Percentiles rank a stretch among this genome's conserved stretches.
Evolutionary conservation across 495 filamentous ascomycete species (phyloP).

Genomic region (Talaromyces borbonicus): DNA sequence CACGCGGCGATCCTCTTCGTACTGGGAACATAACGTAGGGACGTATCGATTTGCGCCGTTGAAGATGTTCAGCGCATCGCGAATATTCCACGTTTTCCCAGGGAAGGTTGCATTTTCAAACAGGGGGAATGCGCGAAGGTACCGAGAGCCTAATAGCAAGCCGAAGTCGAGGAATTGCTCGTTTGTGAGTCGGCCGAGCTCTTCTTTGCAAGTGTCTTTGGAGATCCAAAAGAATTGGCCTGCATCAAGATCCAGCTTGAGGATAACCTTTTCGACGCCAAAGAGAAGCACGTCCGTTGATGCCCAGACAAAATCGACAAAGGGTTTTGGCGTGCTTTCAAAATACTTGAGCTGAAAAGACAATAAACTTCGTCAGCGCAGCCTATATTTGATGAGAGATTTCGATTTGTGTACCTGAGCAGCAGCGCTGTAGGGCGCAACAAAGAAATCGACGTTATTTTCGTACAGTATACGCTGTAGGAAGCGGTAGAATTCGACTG

Average conservation of each 20-base stretch:
- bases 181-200: slow-evolving; percentile 54
- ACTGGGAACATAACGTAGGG: slow-evolving; percentile 54
- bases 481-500: slow-evolving; percentile 56
- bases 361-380: neutral
- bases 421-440: slow-evolving; percentile 83
- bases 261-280: slow-evolving; percentile 75
- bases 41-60: slow-evolving; percentile 53
- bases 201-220: slow-evolving; percentile 57
- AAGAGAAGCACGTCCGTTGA: slow-evolving; percentile 83
- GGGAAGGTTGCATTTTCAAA: slow-evolving; percentile 48
- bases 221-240: slow-evolving; percentile 60
- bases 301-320: slow-evolving; percentile 71
- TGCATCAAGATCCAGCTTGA: slow-evolving; percentile 59
- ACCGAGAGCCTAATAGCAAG: slow-evolving; percentile 73
- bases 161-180: slow-evolving; percentile 74
- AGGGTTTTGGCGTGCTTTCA: slow-evolving; percentile 53
- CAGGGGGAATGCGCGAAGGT: slow-evolving; percentile 67
- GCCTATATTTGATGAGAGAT: slow-evolving; percentile 2
- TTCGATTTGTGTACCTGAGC: slow-evolving; percentile 56
- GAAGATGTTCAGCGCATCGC: slow-evolving; percentile 62
- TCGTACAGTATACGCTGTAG: slow-evolving; percentile 65
- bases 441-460: slow-evolving; percentile 63
- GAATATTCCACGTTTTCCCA: slow-evolving; percentile 41
- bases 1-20: slow-evolving; percentile 58
- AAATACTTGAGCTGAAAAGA: slow-evolving; percentile 66